Evolutionary conservation across 129 eudicot species (phyloP).

Genomic region (Saposhnikovia divaricata): DNA sequence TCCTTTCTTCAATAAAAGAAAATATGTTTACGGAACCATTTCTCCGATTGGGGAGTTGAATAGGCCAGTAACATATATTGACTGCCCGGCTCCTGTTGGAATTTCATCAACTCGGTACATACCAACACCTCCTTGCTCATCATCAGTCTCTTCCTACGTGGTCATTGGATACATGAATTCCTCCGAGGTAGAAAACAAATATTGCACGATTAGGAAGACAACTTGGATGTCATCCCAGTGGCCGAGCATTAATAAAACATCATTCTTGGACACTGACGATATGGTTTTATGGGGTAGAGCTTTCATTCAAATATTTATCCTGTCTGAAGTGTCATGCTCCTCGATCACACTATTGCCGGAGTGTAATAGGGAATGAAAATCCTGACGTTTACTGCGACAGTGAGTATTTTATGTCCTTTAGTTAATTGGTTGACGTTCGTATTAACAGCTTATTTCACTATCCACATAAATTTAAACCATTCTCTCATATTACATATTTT

Average conservation of each 20-base stretch:
- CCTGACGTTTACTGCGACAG: too few relatives aligned
- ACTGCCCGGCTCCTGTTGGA: background rate
- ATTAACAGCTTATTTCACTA: too few relatives aligned
- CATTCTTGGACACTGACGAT: background rate
- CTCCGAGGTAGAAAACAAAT: background rate
- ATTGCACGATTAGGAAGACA: background rate
- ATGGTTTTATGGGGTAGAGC: background rate
- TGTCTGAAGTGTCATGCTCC: background rate
- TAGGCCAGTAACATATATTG: background rate
- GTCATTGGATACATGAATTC: background rate
- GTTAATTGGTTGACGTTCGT: too few relatives aligned
- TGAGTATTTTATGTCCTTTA: too few relatives aligned
- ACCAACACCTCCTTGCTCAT: conserved; percentile 1
- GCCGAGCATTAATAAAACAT: background rate
- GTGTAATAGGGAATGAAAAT: too few relatives aligned
- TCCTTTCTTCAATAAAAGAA: background rate
- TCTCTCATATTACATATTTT: too few relatives aligned
- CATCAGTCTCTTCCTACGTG: background rate
- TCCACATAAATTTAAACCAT: too few relatives aligned
- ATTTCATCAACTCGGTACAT: background rate
- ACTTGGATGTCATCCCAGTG: background rate
- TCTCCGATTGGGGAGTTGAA: background rate
- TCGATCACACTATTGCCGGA: background rate
- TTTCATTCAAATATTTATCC: background rate
- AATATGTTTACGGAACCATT: too few relatives aligned